Evolutionary conservation across 805 yeast species (phyloP).

Genomic region (Kurtzmaniella fragi): DNA sequence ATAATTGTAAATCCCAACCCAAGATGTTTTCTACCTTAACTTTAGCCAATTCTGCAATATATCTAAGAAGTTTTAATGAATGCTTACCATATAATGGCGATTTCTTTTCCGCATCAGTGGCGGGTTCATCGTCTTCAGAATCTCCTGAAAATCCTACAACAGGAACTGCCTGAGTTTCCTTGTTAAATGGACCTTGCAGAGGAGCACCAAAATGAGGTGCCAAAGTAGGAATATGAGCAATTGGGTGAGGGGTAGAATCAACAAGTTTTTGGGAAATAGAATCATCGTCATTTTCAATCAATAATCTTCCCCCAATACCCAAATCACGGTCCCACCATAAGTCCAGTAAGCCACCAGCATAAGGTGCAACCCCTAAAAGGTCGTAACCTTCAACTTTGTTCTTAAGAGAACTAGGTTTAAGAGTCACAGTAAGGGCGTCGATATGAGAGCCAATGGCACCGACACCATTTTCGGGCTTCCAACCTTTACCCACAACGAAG

Average conservation of each 20-base stretch:
- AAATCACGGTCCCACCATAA: constrained; percentile 84
- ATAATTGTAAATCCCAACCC: constrained; percentile 72
- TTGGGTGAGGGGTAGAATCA: constrained; percentile 59
- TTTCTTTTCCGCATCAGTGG: constrained; percentile 54
- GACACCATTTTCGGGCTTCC: constrained; percentile 61
- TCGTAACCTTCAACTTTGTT: constrained; percentile 66
- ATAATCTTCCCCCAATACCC: constrained; percentile 76
- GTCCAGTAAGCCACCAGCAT: constrained; percentile 62
- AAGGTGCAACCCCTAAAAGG: constrained; percentile 77
- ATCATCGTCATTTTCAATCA: constrained; percentile 37
- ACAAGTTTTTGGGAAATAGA: constrained; percentile 42
- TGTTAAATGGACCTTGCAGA: constrained; percentile 66
- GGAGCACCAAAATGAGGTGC: constrained; percentile 84
- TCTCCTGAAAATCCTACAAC: constrained; percentile 51
- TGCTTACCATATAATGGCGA: constrained; percentile 71
- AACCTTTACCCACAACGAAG: constrained; percentile 60
- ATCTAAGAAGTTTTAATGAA: constrained; percentile 61
- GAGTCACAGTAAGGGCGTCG: constrained; percentile 62
- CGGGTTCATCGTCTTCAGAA: constrained; percentile 30
- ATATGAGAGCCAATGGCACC: constrained; percentile 74
- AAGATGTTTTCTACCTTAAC: constrained; percentile 57
- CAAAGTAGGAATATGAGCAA: constrained; percentile 77
- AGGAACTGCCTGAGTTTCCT: constrained; percentile 75
- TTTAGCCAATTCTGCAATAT: constrained; percentile 56
- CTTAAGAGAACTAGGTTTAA: constrained; percentile 70